These are phyloP conservation scores for Septoria petroselini DNA, from an alignment of 2,329 filamentous ascomycete genomes.

Conservation along the genomic window DNA sequence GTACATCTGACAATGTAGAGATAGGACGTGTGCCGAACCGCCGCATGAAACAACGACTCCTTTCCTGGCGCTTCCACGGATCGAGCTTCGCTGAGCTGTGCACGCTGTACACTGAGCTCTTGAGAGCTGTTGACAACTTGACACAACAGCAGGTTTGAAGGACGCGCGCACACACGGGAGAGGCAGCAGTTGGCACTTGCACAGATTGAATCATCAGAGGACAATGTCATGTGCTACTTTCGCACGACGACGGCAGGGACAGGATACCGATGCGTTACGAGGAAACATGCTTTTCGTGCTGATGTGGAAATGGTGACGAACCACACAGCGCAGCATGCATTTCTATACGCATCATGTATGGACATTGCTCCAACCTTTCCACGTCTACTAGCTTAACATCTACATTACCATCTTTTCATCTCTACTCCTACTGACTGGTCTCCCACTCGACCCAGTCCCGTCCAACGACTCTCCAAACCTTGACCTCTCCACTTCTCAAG, in stretches of 20 bases:
- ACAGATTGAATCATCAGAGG: too few species aligned
- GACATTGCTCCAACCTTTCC: background rate
- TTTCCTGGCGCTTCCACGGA: background rate
- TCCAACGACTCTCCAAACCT: slow-evolving; percentile 95
- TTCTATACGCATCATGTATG: slow-evolving; percentile 9
- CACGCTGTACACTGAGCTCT: too few species aligned
- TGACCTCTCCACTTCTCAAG: slow-evolving; percentile 86
- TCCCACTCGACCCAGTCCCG: slow-evolving; percentile 91
- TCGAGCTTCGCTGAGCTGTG: background rate
- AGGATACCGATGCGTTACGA: background rate
- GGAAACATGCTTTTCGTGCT: too few species aligned
- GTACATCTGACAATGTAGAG: slow-evolving; percentile 2
- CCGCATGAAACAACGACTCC: background rate
- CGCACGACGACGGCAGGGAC: background rate
- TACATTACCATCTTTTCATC: slow-evolving; percentile 4
- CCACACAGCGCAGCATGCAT: slow-evolving; percentile 6
- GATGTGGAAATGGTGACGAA: too few species aligned
- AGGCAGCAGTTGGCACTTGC: too few species aligned
- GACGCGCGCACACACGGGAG: too few species aligned
- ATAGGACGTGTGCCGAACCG: background rate
- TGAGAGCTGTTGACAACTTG: too few species aligned
- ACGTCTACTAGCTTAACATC: background rate
- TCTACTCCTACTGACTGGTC: slow-evolving; percentile 12
- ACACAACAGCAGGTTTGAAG: background rate
- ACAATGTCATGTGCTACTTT: background rate